phyloP scores from a whole-genome alignment of 2,329 filamentous ascomycete species.

The Anthostomella pinea region DNA sequence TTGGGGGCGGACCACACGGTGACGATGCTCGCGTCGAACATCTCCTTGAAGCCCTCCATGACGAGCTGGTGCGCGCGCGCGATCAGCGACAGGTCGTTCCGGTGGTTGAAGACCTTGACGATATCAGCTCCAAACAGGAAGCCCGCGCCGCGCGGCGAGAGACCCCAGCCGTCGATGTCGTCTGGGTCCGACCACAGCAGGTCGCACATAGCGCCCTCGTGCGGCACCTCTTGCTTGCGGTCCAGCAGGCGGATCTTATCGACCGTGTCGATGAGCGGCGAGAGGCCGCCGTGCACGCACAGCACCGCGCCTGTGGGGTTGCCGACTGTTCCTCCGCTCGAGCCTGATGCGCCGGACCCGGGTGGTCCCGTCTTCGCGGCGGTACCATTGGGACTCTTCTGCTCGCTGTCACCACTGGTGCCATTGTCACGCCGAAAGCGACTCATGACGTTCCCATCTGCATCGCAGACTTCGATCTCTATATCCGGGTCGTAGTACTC shows the following conservation, averaged over 20 bases:
- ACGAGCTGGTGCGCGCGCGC: conserved; percentile 95
- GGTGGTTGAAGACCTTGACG: conserved; percentile 92
- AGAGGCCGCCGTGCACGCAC: conserved; percentile 92
- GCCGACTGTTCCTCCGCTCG: conserved; percentile 60
- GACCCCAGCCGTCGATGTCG: conserved; percentile 95
- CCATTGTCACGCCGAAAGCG: conserved; percentile 52
- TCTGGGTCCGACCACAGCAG: conserved; percentile 97
- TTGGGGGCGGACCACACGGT: conserved; percentile 99
- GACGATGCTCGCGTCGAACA: conserved; percentile 94
- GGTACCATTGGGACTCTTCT: conserved; percentile 35
- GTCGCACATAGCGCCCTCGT: conserved; percentile 99
- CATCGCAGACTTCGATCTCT: conserved; percentile 91
- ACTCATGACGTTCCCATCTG: conserved; percentile 74
- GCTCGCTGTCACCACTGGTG: conserved; percentile 21
- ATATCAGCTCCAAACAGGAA: conserved; percentile 96
- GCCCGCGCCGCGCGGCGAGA: conserved; percentile 89
- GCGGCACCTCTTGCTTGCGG: conserved; percentile 95
- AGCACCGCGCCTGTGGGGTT: conserved; percentile 80
- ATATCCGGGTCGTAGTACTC: conserved; percentile 65
- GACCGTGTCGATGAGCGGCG: conserved; percentile 85
- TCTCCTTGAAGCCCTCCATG: conserved; percentile 99
- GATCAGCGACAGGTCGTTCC: conserved; percentile 87
- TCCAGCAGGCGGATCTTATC: conserved; percentile 95
- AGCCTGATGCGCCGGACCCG: conserved; percentile 74
- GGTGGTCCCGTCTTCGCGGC: conserved; percentile 65